Evolutionary conservation across 1,139 yeast species (phyloP).

Genomic region (Diutina catenulata): DNA sequence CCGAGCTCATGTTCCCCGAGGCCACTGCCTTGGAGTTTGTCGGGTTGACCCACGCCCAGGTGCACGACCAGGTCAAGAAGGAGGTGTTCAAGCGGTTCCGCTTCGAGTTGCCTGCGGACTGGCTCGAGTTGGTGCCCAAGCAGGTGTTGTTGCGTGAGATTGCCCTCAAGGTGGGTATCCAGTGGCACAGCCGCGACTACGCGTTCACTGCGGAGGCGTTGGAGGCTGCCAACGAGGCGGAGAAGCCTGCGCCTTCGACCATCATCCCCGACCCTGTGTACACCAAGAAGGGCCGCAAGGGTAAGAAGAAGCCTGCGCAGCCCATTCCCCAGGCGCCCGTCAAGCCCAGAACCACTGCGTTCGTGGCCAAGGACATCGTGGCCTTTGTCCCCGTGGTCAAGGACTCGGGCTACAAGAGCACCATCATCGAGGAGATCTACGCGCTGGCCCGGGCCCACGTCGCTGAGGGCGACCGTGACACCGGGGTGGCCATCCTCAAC

Average conservation of each 20-base stretch:
- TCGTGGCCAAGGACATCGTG: conserved; percentile 50
- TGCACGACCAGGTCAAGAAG: conserved; percentile 29
- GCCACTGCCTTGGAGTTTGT: conserved; percentile 34
- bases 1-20: conserved; percentile 30
- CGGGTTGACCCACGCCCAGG: conserved; percentile 30
- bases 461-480: conserved; percentile 28
- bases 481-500: conserved; percentile 45
- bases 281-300: conserved; percentile 22
- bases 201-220: conserved; percentile 36
- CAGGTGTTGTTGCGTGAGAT: conserved; percentile 55
- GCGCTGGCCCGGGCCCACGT: conserved; percentile 54
- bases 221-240: conserved; percentile 18
- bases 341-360: conserved; percentile 24
- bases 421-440: conserved; percentile 67
- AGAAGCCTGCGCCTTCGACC: conserved; percentile 5
- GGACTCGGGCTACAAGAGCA: conserved; percentile 54
- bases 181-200: conserved; percentile 55
- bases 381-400: conserved; percentile 66
- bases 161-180: conserved; percentile 75
- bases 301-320: conserved; percentile 14
- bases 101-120: conserved; percentile 37
- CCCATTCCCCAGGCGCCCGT: conserved; percentile 13
- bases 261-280: neutral
- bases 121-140: conserved; percentile 25
- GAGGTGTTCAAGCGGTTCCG: conserved; percentile 58